These are phyloP conservation scores for Trichoderma polysporum DNA, from an alignment of 2,329 filamentous ascomycete genomes.

Conservation along the genomic window DNA sequence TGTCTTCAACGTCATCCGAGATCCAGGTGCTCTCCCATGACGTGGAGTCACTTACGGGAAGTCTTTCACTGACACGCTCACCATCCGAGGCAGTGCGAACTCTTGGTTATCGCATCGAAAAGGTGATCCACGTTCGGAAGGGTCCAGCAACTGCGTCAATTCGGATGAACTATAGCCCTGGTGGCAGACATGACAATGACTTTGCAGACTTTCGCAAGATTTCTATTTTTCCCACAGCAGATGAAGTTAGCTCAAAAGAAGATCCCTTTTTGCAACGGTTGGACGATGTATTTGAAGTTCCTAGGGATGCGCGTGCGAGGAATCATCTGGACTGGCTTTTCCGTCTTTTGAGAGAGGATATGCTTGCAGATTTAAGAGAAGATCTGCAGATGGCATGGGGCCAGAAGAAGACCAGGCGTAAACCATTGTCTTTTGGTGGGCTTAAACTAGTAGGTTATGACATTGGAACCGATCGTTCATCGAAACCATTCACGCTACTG, in stretches of 20 bases:
- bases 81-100: constrained; percentile 28
- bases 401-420: constrained; percentile 46
- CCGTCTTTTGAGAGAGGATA: constrained; percentile 68
- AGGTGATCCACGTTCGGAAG: constrained; percentile 36
- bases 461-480: constrained; percentile 32
- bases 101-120: constrained; percentile 40
- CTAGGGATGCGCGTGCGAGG: constrained; percentile 38
- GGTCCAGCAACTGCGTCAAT: background rate
- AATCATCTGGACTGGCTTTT: constrained; percentile 70
- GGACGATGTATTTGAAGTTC: constrained; percentile 46
- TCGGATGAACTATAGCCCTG: constrained; percentile 41
- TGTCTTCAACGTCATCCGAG: background rate
- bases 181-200: constrained; percentile 75
- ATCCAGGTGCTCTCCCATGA: constrained; percentile 15
- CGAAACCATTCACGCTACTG: constrained; percentile 39
- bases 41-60: constrained; percentile 30
- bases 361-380: constrained; percentile 64
- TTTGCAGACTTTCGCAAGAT: constrained; percentile 60
- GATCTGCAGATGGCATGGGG: constrained; percentile 55
- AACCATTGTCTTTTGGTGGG: constrained; percentile 39
- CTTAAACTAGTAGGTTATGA: constrained; percentile 42
- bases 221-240: constrained; percentile 62
- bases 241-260: constrained; percentile 58
- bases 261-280: constrained; percentile 56
- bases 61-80: constrained; percentile 28